Conservation (phyloP, 352 stramenopile genomes). For the Pythium dissotocum region DNA sequence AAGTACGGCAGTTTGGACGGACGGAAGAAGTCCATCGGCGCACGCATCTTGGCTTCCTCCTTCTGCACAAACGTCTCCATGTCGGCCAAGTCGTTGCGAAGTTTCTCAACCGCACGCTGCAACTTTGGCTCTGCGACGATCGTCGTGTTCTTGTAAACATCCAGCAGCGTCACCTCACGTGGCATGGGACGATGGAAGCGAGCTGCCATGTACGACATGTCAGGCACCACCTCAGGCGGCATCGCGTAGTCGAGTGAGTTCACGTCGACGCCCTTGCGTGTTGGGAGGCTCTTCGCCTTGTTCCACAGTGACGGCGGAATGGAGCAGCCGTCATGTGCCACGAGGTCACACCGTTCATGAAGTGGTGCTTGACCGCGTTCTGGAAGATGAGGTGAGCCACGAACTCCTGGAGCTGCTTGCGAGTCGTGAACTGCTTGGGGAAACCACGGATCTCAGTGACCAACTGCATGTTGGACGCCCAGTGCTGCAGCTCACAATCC, state of each 20-base stretch:
- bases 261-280: conserved; percentile 30
- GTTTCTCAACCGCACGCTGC: not conserved
- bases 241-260: conserved; percentile 35
- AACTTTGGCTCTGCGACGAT: not conserved
- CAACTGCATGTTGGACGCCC: conserved; percentile 26
- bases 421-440: conserved; percentile 16
- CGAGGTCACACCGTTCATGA: conserved; percentile 50
- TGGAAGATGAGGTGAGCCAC: conserved; percentile 43
- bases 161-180: conserved; percentile 8
- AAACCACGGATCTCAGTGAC: conserved; percentile 41
- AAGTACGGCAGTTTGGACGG: conserved; percentile 10
- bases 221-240: not conserved
- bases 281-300: conserved; percentile 26
- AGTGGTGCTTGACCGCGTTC: conserved; percentile 46
- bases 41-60: not conserved
- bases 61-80: not conserved
- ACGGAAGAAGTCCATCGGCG: conserved; percentile 10
- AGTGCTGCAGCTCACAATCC: conserved; percentile 35
- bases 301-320: conserved; percentile 48
- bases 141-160: conserved; percentile 8
- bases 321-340: conserved; percentile 46
- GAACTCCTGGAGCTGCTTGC: conserved; percentile 12
- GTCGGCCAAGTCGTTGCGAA: conserved; percentile 1
- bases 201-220: conserved; percentile 7
- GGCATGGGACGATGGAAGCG: not conserved